phyloP scores from a whole-genome alignment of 2,329 filamentous ascomycete species.

The Fusarium sp. region DNA sequence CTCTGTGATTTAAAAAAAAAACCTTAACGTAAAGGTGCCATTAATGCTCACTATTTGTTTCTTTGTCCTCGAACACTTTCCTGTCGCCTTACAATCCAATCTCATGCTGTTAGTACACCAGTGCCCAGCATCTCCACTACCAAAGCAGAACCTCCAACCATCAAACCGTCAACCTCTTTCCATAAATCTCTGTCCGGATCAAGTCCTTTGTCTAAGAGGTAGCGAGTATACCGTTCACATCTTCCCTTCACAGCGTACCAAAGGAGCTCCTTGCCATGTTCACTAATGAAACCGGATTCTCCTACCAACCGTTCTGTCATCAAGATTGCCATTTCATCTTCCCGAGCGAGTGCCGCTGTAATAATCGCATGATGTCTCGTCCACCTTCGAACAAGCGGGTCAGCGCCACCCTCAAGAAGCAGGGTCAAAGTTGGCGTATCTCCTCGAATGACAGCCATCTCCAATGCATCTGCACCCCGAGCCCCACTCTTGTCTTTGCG shows the following conservation, averaged over 20 bases:
- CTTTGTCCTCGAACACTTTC: rapidly evolving
- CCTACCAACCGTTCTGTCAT: not conserved
- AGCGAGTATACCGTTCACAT: not conserved
- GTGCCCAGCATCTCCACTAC: not conserved
- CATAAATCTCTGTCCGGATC: not conserved
- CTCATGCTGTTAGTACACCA: not conserved
- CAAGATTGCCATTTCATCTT: not conserved
- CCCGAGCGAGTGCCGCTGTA: not conserved
- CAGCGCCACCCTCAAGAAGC: not conserved
- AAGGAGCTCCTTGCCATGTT: not conserved
- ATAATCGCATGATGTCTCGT: not conserved
- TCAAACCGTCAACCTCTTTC: not conserved
- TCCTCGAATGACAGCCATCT: not conserved
- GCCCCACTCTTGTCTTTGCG: not conserved
- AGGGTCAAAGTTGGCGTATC: not conserved
- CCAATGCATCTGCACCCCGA: not conserved
- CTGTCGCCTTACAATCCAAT: not conserved
- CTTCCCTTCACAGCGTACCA: not conserved
- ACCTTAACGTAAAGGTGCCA: rapidly evolving
- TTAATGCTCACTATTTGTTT: not conserved
- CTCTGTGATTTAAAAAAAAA: rapidly evolving
- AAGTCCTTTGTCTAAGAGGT: not conserved
- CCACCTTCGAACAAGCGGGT: not conserved
- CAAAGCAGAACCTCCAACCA: not conserved
- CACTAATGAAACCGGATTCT: not conserved